Evolutionary conservation across 768 basidiomycete genomes (phyloP).

Genomic region (Artomyces pyxidatus): DNA sequence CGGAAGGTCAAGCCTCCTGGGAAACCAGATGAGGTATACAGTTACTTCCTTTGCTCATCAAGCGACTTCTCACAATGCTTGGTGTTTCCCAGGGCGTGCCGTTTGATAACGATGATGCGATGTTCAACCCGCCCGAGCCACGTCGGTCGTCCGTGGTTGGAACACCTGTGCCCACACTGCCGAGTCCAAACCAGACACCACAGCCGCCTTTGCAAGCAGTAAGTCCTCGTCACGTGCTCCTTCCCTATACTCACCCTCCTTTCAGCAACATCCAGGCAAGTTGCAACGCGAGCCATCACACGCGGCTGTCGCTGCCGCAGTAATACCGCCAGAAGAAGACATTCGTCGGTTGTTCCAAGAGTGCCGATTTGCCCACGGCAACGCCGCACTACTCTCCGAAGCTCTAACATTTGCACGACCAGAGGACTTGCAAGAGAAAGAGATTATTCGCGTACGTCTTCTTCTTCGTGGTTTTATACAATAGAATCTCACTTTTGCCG

Average conservation of each 20-base stretch:
- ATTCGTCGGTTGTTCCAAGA: constrained; percentile 78
- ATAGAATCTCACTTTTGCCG: constrained; percentile 2
- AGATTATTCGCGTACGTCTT: constrained; percentile 57
- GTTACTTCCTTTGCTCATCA: neutral
- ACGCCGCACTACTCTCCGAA: constrained; percentile 66
- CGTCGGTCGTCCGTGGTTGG: constrained; percentile 28
- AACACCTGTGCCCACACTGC: neutral
- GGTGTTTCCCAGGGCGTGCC: constrained; percentile 50
- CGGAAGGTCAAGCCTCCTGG: constrained; percentile 68
- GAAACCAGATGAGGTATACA: constrained; percentile 69
- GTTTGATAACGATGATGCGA: constrained; percentile 68
- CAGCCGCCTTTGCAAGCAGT: constrained; percentile 1
- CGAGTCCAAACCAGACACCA: neutral
- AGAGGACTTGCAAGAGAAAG: constrained; percentile 53
- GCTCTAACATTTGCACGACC: constrained; percentile 63
- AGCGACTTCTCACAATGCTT: neutral
- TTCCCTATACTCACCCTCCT: neutral
- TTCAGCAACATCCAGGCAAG: constrained; percentile 9
- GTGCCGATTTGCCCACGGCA: constrained; percentile 77
- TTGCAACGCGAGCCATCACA: constrained; percentile 21
- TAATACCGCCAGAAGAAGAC: constrained; percentile 80
- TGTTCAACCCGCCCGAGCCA: constrained; percentile 62
- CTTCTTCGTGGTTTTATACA: neutral
- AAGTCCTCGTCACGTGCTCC: neutral
- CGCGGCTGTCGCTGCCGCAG: constrained; percentile 34